Evolutionary conservation across 371 early-diverging fungal genomes (phyloP), one percentile per base, ranked within the genome.

Genomic region (Mucor lusitanicus): DNA sequence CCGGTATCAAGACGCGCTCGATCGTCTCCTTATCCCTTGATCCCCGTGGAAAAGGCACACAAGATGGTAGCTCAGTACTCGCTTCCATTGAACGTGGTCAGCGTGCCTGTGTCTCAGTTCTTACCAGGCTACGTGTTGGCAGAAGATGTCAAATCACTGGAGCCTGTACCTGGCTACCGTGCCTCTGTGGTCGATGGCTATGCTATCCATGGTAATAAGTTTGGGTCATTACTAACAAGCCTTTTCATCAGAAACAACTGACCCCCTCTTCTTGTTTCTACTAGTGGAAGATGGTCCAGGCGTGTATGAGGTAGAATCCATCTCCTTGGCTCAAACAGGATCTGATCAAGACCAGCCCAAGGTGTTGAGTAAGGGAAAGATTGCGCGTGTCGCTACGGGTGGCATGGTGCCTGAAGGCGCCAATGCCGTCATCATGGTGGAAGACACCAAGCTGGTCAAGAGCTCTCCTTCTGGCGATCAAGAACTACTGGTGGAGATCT

Each of bases 101-200:
- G 59, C 9, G 65, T 84, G 46, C 72, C 80, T 2, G 87, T 94
- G 3, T 69, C 79, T 27, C 73, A 72, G 25, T 65, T 67, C 21
- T 44, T 74, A 8, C 42, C 69, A 53, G 94, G 94, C 0, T 82
- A 84, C 46, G 87, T 94, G 3, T 66, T 96, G 27, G 94, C 95
- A 5, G 82, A 89, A 67, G 92, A 94, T 68, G 90, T 94, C 0
- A 44, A 81, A 0, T 89, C 95, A 0, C 64, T 69, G 6, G 93
- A 93, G 59, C 80, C 88, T 59, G 95, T 96, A 1, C 98, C 98
- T 12, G 92, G 84, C 3, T 96, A 92, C 65, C 85, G 90, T 0
- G 97, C 96, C 5, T 91, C 95, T 0, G 86, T 94, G 21, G 90
- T 97, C 21, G 98, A 97, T 78, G 98, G 98, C 3, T 97, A 97